Base-by-base conservation (phyloP, 208 protist species). In the Wallacemonas collosoma region DNA sequence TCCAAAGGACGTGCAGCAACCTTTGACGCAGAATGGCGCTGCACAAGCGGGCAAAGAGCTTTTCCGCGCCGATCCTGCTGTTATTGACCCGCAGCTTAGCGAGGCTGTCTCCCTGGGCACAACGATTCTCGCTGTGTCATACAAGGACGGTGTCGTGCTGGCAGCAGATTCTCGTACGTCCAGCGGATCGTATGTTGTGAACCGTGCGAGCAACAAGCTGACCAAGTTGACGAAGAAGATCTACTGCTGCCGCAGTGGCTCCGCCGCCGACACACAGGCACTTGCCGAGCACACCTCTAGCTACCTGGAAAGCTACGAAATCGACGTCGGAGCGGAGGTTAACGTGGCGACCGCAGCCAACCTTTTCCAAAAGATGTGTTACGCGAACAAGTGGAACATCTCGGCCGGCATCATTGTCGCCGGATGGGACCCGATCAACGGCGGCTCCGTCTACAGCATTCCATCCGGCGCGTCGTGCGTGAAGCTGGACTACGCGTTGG, bases 71-170 rank as follows among this genome's bases (percentile, higher is more conserved):
- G 91, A 96, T 17, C 83, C 87, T 36, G 86, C 83, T 44, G 85
- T 91, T 41, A 83, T 94, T 57, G 89, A 96, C 48, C 92, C 92
- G 4, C 92, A 93, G 70, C 60, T 94, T 51, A 91, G 87, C 67
- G 87, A 94, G 69, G 88, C 91, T 6, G 91, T 96, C 44, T 95
- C 91, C 6, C 85, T 96, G 40, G 91, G 98, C 60, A 99, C 98
- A 35, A 98, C 98, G 3, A 99, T 99, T 91, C 98, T 99, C 78
- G 98, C 98, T 2, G 95, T 99, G 39, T 90, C 95, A 48, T 99
- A 93, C 80, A 87, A 98, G 39, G 98, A 87, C 47, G 98, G 98
- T 63, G 98, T 99, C 3, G 83, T 99, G 40, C 80, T 99, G 44
- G 98, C 97, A 15, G 98, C 98, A 7, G 98, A 99, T 81, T 98